Evolutionary conservation across 2,329 filamentous ascomycete species (phyloP).

Genomic region (Claviceps pazoutovae): DNA sequence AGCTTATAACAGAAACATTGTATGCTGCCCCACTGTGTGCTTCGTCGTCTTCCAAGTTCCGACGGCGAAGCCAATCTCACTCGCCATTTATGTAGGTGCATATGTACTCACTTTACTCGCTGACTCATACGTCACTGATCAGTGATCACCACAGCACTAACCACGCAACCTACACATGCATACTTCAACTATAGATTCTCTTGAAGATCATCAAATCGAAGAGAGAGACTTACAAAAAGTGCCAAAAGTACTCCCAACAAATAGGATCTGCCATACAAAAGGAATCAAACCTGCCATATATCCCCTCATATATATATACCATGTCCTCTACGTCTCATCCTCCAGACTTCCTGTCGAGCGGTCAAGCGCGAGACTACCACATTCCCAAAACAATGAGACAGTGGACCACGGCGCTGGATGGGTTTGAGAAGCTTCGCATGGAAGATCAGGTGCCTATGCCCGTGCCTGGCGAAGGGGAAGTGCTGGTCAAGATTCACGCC

Average conservation of each 20-base stretch:
- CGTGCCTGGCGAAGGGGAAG: constrained; percentile 34
- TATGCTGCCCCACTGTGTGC: too few relatives aligned
- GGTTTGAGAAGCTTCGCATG: constrained; percentile 37
- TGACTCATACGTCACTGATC: too few relatives aligned
- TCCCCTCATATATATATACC: background rate
- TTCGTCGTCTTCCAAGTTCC: too few relatives aligned
- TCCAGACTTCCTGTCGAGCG: background rate
- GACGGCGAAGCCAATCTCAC: too few relatives aligned
- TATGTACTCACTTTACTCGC: too few relatives aligned
- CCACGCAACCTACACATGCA: too few relatives aligned
- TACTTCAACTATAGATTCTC: too few relatives aligned
- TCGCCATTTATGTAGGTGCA: too few relatives aligned
- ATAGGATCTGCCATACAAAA: too few relatives aligned
- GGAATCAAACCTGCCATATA: background rate
- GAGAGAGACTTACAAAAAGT: background rate
- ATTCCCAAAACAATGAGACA: constrained; percentile 24
- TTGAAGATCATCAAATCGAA: background rate
- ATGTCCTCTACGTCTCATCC: background rate
- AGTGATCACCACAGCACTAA: too few relatives aligned
- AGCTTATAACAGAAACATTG: too few relatives aligned
- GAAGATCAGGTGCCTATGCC: constrained; percentile 29
- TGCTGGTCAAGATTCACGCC: constrained; percentile 31
- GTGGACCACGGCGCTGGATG: constrained; percentile 42
- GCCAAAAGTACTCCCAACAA: background rate
- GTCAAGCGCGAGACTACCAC: constrained; percentile 3